Base-by-base conservation (phyloP, 306 rosid species). In the Fagus crenata region DNA sequence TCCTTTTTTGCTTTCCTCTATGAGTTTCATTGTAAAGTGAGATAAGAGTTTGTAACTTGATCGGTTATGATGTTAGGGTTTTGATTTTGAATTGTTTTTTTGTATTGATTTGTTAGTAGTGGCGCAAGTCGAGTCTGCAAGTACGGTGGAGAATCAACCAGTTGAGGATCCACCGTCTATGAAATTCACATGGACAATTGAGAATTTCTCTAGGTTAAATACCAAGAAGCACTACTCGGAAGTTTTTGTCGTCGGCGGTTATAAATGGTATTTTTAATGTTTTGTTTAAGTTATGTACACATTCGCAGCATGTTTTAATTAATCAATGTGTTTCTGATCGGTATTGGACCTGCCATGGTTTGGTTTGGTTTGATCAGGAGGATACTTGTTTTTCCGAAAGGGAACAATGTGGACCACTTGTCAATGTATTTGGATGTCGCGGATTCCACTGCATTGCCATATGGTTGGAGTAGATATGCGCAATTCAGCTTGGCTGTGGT, bases 401-500 rank as follows among this genome's bases (percentile, higher is more conserved):
- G 98, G 80, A 93, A 93, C 90, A 93, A 93, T 78, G 98, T 93
- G 88, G 83, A 85, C 32, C 77, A 74, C 78, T 82, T 93, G 83
- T 87, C 96, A 14, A 71, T 89, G 84, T 90, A 85, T 83, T 84
- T 93, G 85, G 93, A 88, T 80, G 90, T 75, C 75, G 88, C 83
- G 7, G 96, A 93, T 88, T 85, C 98, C 2, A 1, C 35, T 7
- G 54, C 76, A 7, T 82, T 89, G 81, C 85, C 93, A 5, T 28
- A 53, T 72, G 87, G 85, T 0, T 89, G 93, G 91, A 82, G 83
- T 75, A 89, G 86, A 83, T 71, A 42, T 56, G 86, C 89, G 0
- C 71, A 73, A 5, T 90, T 89, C 86, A 86, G 89, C 72, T 76
- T 93, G 96, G 90, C 90, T 56, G 87, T 93, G 81, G 84, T 89